Evolutionary conservation across 306 rosid genomes (phyloP), one percentile per base, ranked within the genome.

Genomic region (Lathyrus tuberosus): DNA sequence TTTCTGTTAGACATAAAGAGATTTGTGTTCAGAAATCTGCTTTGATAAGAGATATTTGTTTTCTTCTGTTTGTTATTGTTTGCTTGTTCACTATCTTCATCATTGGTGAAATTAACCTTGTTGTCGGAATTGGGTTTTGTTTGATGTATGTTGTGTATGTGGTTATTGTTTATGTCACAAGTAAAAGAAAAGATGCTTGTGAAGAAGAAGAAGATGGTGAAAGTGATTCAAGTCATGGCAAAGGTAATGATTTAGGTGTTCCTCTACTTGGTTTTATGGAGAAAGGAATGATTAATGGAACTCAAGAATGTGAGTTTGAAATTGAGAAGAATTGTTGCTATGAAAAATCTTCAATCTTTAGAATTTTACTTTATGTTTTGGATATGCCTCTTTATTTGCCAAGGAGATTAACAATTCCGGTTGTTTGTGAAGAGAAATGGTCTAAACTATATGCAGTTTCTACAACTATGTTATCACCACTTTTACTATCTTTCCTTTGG

Each of bases 371-470:
- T 48, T 43, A 2, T 48, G 47, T 73, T 11, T 47, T 84, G 72
- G 75, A 73, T 81, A 72, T 84, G 84, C 88, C 88, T 3, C 88
- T 84, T 67, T 70, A 76, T 69, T 76, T 84, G 54, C 86, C 88
- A 5, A 81, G 88, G 58, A 76, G 82, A 51, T 57, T 81, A 52
- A 84, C 88, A 70, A 84, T 81, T 76, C 88, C 86, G 20, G 74
- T 81, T 73, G 69, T 84, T 56, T 76, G 78, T 66, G 88, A 84
- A 79, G 82, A 76, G 3, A 79, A 43, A 53, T 84, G 88, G 88
- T 81, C 84, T 5, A 81, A 81, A 62, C 26, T 59, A 0, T 73
- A 73, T 73, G 84, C 88, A 41, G 66, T 84, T 79, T 67, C 80
- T 40, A 79, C 88, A 56, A 78, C 66, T 35, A 46, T 72, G 26